Evolutionary conservation across 495 filamentous ascomycete genomes (phyloP).

Genomic region (Aspergillus cavernicola): DNA sequence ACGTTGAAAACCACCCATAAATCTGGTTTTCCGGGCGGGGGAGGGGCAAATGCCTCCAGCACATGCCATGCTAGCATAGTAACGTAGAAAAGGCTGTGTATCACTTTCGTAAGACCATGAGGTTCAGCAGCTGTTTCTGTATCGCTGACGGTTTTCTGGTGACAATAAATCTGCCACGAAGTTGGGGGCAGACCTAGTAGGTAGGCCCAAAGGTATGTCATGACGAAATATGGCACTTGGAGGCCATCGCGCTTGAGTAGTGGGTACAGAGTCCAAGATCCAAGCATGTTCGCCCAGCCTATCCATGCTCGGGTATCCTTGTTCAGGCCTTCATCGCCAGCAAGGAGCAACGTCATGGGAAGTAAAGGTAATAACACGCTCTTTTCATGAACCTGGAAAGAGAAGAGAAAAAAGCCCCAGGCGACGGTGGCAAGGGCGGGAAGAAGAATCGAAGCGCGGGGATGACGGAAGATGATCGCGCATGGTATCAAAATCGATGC

Average conservation of each 20-base stretch:
- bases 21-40: conserved; percentile 78
- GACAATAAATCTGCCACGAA: conserved; percentile 60
- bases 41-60: conserved; percentile 59
- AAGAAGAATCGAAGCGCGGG: conserved; percentile 70
- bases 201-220: conserved; percentile 85
- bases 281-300: conserved; percentile 86
- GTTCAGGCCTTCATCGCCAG: conserved; percentile 68
- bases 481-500: conserved; percentile 74
- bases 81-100: conserved; percentile 73
- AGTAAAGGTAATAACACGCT: conserved; percentile 86
- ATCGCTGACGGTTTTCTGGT: conserved; percentile 35
- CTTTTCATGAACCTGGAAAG: conserved; percentile 98
- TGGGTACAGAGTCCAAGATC: conserved; percentile 91
- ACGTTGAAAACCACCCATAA: conserved; percentile 91
- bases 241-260: conserved; percentile 82
- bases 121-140: conserved; percentile 35
- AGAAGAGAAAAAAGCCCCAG: conserved; percentile 97
- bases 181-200: conserved; percentile 81
- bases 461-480: conserved; percentile 71
- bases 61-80: conserved; percentile 78
- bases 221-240: conserved; percentile 74
- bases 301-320: conserved; percentile 81
- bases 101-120: conserved; percentile 54
- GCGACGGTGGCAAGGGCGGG: conserved; percentile 74
- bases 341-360: conserved; percentile 84